Base-by-base conservation (phyloP, 129 eudicot species). In the Tagetes erecta region DNA sequence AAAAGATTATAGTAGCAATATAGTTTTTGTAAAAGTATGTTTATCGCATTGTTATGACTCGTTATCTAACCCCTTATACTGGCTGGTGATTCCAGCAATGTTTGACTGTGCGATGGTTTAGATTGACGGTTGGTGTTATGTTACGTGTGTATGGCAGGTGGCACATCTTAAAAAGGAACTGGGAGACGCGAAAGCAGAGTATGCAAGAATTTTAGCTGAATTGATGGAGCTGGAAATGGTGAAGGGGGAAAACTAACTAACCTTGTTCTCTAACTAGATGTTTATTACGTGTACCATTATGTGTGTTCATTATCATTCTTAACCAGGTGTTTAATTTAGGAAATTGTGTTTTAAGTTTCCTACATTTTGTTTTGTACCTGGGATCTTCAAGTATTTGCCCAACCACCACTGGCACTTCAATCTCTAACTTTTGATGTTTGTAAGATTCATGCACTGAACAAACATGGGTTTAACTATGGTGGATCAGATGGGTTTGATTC, bases 191-290 rank as follows among this genome's bases (percentile, higher is more conserved):
- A 81, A 81, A 51, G 50, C 71, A 9, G 87, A 80, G 77, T 86
- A 86, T 78, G 56, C 76, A 65, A 66, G 77, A 36, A 60, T 91
- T 78, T 56, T 86, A 69, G 67, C 73, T 63, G 90, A 91, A 76
- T 67, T 82, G 80, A 80, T 66, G 56, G 27, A 57, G 8, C 27
- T 88, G 68, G 95, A 88, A 76, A 81, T 47, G 38, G 76, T 84
- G 57, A 88, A 88, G 77, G 63, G 39, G 57, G 95, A 86, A 77
- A 83, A 52, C 41, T 71, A 35, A 60, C 46, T 37, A 34, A 4
- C 11, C 31, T 31, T 33, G 0, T 31, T 30, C 14, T 35, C 63
- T n/a, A 42, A 46, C 49, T 62, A 73, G 57, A 34, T 33, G 35
- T 10, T 65, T 11, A 6, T 72, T 71, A 53, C 77, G 64, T 71